Evolutionary conservation across 2,329 filamentous ascomycete species (phyloP).

Genomic region (Diaporthe sp.): DNA sequence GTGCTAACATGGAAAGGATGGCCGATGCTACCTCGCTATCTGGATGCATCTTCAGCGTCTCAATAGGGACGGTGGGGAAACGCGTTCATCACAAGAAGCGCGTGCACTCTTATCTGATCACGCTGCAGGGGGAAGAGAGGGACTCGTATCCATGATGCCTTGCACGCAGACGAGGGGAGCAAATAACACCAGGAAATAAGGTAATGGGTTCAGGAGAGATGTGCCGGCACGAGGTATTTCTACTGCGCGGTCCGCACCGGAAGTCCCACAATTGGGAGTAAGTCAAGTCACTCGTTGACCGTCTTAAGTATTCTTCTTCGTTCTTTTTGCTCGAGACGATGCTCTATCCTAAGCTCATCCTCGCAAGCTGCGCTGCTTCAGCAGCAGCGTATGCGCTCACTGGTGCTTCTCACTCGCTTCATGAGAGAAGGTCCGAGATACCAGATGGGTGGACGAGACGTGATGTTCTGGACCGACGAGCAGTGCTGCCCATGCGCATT

Average conservation of each 20-base stretch:
- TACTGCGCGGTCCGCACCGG: not conserved
- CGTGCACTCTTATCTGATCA: conserved; percentile 5
- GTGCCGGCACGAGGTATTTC: not conserved
- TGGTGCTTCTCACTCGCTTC: conserved; percentile 29
- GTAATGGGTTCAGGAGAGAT: not conserved
- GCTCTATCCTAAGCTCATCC: conserved; percentile 17
- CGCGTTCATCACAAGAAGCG: conserved; percentile 2
- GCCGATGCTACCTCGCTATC: conserved; percentile 24
- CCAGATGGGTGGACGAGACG: conserved; percentile 37
- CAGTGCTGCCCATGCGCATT: conserved; percentile 39
- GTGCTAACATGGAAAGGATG: not conserved
- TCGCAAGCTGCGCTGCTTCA: conserved; percentile 21
- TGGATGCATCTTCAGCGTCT: not conserved
- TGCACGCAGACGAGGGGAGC: not conserved
- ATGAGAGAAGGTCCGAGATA: conserved; percentile 36
- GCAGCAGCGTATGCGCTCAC: conserved; percentile 13
- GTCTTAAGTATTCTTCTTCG: not conserved
- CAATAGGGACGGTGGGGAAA: conserved; percentile 4
- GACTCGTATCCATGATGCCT: not conserved
- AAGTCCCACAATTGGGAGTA: not conserved
- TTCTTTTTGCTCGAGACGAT: not conserved
- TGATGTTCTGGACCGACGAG: conserved; percentile 37
- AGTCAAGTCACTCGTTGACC: not conserved
- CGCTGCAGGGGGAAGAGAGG: not conserved
- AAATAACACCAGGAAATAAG: conserved; percentile 1